These are phyloP conservation scores for Aspergillus sp. DNA, from an alignment of 2,329 filamentous ascomycete genomes.

Conservation along the genomic window DNA sequence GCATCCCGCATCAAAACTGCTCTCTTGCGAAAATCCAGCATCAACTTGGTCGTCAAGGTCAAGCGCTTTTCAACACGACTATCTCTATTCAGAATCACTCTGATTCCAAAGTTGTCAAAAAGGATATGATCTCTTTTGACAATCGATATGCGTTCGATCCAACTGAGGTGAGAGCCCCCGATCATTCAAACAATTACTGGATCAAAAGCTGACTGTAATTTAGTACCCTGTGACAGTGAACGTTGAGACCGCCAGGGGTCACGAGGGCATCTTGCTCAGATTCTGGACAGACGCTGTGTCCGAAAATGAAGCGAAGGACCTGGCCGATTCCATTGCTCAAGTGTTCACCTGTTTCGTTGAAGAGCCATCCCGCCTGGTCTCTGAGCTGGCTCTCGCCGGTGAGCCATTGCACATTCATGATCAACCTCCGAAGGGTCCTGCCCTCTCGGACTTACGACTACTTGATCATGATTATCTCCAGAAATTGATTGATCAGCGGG, in stretches of 20 bases:
- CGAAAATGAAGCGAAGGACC: constrained; percentile 30
- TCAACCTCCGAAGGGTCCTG: neutral
- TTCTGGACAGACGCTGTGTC: constrained; percentile 43
- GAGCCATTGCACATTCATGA: neutral
- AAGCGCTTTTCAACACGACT: constrained; percentile 43
- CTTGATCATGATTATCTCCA: constrained; percentile 28
- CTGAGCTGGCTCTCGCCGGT: constrained; percentile 19
- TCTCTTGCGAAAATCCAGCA: constrained; percentile 51
- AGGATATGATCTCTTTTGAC: constrained; percentile 31
- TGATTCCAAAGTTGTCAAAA: constrained; percentile 20
- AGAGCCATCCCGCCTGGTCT: constrained; percentile 23
- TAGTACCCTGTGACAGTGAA: constrained; percentile 42
- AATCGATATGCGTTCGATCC: constrained; percentile 36
- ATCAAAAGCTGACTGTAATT: neutral
- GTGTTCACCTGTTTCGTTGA: constrained; percentile 35
- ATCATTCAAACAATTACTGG: neutral
- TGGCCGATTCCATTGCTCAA: constrained; percentile 31
- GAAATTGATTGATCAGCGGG: constrained; percentile 34
- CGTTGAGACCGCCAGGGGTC: constrained; percentile 36
- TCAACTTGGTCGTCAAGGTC: constrained; percentile 35
- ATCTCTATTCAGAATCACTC: constrained; percentile 42
- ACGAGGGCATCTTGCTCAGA: constrained; percentile 38
- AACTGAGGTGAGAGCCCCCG: constrained; percentile 32
- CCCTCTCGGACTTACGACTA: neutral
- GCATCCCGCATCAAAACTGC: constrained; percentile 51